Evolutionary conservation across 352 stramenopile species (phyloP).

Genomic region (Halophytophthora polymorphica): DNA sequence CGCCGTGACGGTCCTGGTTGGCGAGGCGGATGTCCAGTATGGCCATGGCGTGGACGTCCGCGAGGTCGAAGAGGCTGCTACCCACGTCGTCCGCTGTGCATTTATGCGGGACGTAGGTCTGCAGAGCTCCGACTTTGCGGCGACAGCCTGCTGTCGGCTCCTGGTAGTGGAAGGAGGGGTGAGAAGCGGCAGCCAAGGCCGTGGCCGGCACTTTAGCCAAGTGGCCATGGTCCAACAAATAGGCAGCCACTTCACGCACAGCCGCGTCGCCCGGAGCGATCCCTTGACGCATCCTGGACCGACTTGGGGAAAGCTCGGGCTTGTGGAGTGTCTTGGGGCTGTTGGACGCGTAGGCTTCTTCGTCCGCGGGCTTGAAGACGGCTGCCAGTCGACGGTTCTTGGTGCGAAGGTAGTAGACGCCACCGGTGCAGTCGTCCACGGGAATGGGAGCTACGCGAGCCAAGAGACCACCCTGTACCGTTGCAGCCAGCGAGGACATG

Average conservation of each 20-base stretch:
- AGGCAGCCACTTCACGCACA: slow-evolving; percentile 54
- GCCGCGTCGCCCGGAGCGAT: slow-evolving; percentile 46
- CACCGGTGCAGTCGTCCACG: slow-evolving; percentile 60
- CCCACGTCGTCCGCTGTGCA: slow-evolving; percentile 64
- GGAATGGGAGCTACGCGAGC: slow-evolving; percentile 32
- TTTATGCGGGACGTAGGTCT: slow-evolving; percentile 61
- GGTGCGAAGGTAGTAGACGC: slow-evolving; percentile 58
- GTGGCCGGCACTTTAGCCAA: slow-evolving; percentile 50
- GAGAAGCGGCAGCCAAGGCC: slow-evolving; percentile 28
- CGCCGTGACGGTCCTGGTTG: slow-evolving; percentile 79
- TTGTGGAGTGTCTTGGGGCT: slow-evolving; percentile 50
- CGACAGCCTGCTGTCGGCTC: slow-evolving; percentile 1
- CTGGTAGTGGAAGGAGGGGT: slow-evolving; percentile 37
- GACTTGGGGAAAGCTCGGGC: slow-evolving; percentile 2
- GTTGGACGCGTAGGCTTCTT: slow-evolving; percentile 60
- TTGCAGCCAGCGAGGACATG: slow-evolving; percentile 20
- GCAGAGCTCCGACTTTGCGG: slow-evolving; percentile 47
- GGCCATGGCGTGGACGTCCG: slow-evolving; percentile 67
- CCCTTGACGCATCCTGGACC: slow-evolving; percentile 36
- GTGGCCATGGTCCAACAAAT: slow-evolving; percentile 46
- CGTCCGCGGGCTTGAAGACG: slow-evolving; percentile 65
- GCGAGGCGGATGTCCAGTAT: slow-evolving; percentile 77
- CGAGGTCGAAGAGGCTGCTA: slow-evolving; percentile 31
- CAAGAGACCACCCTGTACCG: slow-evolving; percentile 34
- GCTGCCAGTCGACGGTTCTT: slow-evolving; percentile 39